A percentile compares a stretch with the other conserved stretches of the same genome.
Conservation (phyloP, 805 yeast genomes). For the Lipomyces starkeyi region DNA sequence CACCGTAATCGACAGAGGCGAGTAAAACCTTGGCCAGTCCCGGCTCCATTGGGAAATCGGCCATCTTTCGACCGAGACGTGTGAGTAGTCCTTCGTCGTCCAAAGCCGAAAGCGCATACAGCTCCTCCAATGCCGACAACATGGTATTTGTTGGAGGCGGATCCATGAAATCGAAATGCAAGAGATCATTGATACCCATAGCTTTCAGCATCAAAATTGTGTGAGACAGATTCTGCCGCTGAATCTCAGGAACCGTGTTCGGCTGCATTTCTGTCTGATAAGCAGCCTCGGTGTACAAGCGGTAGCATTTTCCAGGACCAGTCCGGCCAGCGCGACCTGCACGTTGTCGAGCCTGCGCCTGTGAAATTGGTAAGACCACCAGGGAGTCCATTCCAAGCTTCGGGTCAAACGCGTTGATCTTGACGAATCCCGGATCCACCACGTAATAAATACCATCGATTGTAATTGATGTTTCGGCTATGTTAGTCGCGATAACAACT, state of each 20-base stretch:
- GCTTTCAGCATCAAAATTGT: conserved; percentile 79
- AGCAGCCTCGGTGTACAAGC: conserved; percentile 85
- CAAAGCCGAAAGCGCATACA: conserved; percentile 88
- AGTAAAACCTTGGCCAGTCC: conserved; percentile 80
- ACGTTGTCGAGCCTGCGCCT: conserved; percentile 94
- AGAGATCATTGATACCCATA: conserved; percentile 80
- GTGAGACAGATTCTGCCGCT: conserved; percentile 77
- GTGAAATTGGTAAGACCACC: conserved; percentile 85
- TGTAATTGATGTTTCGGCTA: conserved; percentile 96
- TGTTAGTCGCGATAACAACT: conserved; percentile 92
- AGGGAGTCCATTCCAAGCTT: conserved; percentile 86
- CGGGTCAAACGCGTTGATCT: conserved; percentile 88
- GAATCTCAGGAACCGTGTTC: conserved; percentile 90
- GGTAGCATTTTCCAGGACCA: conserved; percentile 92
- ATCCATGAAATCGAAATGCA: conserved; percentile 89
- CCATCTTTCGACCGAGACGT: conserved; percentile 78
- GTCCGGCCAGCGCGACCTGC: conserved; percentile 99
- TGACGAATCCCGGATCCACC: conserved; percentile 93
- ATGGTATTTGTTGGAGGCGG: conserved; percentile 79
- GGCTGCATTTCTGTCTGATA: conserved; percentile 76
- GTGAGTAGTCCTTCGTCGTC: conserved; percentile 82
- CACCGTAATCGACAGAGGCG: conserved; percentile 62
- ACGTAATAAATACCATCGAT: conserved; percentile 96
- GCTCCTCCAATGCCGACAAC: conserved; percentile 73
- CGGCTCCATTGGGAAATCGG: conserved; percentile 91